phyloP scores from a whole-genome alignment of 805 yeast genomes.

The Wickerhamomyces bovis region DNA sequence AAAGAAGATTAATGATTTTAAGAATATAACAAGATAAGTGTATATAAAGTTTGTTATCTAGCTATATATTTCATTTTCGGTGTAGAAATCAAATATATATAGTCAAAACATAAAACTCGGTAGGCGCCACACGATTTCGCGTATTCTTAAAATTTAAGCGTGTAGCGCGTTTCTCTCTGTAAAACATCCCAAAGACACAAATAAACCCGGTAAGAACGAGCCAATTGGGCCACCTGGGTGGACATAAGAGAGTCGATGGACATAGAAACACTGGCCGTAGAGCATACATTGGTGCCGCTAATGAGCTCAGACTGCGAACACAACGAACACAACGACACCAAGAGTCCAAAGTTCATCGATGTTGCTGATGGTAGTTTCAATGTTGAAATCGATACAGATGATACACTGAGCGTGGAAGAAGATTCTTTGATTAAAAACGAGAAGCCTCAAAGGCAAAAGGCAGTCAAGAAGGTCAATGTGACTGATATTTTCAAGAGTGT shows the following conservation, averaged over 20 bases:
- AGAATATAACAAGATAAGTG: neutral
- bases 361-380: neutral
- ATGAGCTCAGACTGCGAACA: neutral
- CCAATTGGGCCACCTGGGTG: neutral
- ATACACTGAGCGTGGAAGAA: neutral
- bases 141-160: neutral
- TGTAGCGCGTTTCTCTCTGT: neutral
- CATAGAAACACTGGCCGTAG: neutral
- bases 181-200: neutral
- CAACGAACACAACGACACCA: neutral
- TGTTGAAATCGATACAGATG: conserved; percentile 3
- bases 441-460: neutral
- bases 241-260: neutral
- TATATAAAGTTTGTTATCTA: conserved; percentile 1
- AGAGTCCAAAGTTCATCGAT: neutral
- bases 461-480: conserved; percentile 1
- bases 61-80: neutral
- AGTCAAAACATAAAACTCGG: neutral
- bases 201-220: neutral
- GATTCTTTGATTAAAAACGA: neutral
- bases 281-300: neutral
- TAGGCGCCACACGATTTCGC: neutral
- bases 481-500: conserved; percentile 5
- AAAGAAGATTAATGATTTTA: neutral
- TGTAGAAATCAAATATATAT: too few species aligned